phyloP scores from a whole-genome alignment of 768 basidiomycete species.

The Lactifluus hygrophoroides region DNA sequence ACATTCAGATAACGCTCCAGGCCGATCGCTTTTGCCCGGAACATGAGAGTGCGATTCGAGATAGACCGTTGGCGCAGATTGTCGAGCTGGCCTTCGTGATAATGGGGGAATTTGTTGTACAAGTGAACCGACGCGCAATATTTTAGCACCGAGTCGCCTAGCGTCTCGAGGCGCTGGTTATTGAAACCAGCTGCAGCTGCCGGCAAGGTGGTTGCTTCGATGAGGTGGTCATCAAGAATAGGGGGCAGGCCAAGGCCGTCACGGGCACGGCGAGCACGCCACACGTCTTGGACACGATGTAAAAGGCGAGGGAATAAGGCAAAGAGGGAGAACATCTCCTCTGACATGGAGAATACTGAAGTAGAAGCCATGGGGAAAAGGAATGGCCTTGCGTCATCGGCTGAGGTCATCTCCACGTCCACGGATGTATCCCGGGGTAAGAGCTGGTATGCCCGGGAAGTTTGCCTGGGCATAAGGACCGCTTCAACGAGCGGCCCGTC shows the following conservation, averaged over 20 bases:
- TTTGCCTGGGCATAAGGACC: constrained; percentile 34
- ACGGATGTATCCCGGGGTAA: constrained; percentile 28
- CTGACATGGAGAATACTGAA: constrained; percentile 46
- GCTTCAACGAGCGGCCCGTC: constrained; percentile 61
- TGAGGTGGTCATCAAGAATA: constrained; percentile 47
- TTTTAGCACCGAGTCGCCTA: constrained; percentile 80
- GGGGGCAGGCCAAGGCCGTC: constrained; percentile 51
- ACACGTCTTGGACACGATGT: constrained; percentile 56
- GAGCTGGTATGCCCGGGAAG: constrained; percentile 26
- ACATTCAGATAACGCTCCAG: constrained; percentile 57
- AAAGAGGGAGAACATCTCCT: constrained; percentile 31
- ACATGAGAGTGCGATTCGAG: constrained; percentile 62
- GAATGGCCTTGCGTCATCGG: constrained; percentile 19
- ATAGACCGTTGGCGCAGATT: constrained; percentile 54
- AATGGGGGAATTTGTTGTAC: constrained; percentile 64
- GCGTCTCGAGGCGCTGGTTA: constrained; percentile 81
- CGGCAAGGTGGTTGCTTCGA: constrained; percentile 74
- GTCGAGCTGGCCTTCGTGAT: constrained; percentile 79
- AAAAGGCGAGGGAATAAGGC: constrained; percentile 57
- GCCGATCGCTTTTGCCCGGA: constrained; percentile 53
- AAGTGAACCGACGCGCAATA: constrained; percentile 67
- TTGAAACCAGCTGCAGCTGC: constrained; percentile 52
- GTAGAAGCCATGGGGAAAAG: constrained; percentile 41
- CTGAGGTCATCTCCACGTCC: constrained; percentile 3
- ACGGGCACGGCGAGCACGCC: constrained; percentile 47